Evolutionary conservation across 2,329 filamentous ascomycete species (phyloP), one percentile per base, ranked within the genome.

Genomic region (Fusarium pseudonygamai): DNA sequence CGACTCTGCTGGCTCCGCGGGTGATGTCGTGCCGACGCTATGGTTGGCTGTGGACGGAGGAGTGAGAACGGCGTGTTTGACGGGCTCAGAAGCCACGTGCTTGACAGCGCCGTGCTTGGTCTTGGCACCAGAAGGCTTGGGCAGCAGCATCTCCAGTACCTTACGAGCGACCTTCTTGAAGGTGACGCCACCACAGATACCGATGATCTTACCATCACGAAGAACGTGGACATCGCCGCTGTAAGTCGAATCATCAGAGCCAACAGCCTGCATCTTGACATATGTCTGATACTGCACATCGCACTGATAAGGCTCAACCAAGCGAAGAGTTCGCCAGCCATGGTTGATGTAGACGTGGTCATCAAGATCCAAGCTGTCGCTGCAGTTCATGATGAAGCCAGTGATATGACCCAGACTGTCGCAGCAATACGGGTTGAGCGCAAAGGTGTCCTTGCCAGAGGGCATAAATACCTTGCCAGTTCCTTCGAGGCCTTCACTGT

Each of bases 291-390:
- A 90, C 20, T 83, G 85, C 74, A 87, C 86, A 0, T 64, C 71
- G 5, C 63, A 45, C 12, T 72, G 59, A 4, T 72, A 59, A 13
- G 24, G 58, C 6, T 84, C 46, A 2, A 59, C 82, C 69, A 89
- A 85, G 37, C 85, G 82, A 74, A 89, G 80, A 5, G 84, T 86
- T 39, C 85, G 85, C 89, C 89, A 90, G 39, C 88, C 88, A 73
- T 90, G 89, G 18, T 88, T 89, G 75, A 91, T 88, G 78, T 84
- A 90, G 56, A 90, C 87, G 10, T 87, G 88, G 69, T 90, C 87
- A n/a, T 89, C 82, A 22, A 84, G 86, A 1, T 76, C 77, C 43
- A 60, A 16, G 13, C 64, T 74, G 3, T 90, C 88, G 13, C 87
- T 87, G 14, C 85, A 88, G 72, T 91, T 91, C 79, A 90, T 84